Evolutionary conservation across 1,139 yeast species (phyloP).

Genomic region (Pichia sp.): DNA sequence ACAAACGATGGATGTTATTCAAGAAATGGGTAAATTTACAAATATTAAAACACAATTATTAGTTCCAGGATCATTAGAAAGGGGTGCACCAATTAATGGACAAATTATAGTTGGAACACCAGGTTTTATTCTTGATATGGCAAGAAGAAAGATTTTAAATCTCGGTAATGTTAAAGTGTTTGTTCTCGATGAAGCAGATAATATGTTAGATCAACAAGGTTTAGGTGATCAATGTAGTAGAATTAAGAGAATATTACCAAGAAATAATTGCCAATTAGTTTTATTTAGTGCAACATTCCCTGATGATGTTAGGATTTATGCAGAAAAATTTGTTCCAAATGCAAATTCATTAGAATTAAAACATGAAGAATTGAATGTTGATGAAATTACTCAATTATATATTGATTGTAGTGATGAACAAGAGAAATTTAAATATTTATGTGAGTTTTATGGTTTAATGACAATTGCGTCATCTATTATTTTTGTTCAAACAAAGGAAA

Average conservation of each 20-base stretch:
- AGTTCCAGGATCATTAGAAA: constrained; percentile 71
- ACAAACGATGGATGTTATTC: constrained; percentile 85
- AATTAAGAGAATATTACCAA: constrained; percentile 68
- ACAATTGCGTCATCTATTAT: constrained; percentile 96
- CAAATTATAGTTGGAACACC: constrained; percentile 93
- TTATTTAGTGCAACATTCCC: constrained; percentile 96
- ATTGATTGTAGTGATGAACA: constrained; percentile 83
- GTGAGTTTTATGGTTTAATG: constrained; percentile 79
- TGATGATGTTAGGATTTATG: constrained; percentile 70
- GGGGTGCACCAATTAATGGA: constrained; percentile 48
- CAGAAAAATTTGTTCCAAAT: constrained; percentile 79
- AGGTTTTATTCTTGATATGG: constrained; percentile 73
- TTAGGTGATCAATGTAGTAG: constrained; percentile 85
- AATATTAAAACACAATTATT: constrained; percentile 65
- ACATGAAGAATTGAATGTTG: constrained; percentile 90
- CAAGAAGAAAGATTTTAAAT: constrained; percentile 55
- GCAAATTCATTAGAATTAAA: constrained; percentile 87
- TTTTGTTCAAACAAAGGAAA: constrained; percentile 69
- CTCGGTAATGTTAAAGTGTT: constrained; percentile 61
- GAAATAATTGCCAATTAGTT: constrained; percentile 58
- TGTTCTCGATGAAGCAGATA: constrained; percentile 97
- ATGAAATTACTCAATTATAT: constrained; percentile 88
- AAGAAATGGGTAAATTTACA: constrained; percentile 89
- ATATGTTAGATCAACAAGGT: constrained; percentile 90
- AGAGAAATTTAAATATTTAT: constrained; percentile 74